Evolutionary conservation across 768 basidiomycete genomes (phyloP).

Genomic region (Hemileccinum rubropunctum): DNA sequence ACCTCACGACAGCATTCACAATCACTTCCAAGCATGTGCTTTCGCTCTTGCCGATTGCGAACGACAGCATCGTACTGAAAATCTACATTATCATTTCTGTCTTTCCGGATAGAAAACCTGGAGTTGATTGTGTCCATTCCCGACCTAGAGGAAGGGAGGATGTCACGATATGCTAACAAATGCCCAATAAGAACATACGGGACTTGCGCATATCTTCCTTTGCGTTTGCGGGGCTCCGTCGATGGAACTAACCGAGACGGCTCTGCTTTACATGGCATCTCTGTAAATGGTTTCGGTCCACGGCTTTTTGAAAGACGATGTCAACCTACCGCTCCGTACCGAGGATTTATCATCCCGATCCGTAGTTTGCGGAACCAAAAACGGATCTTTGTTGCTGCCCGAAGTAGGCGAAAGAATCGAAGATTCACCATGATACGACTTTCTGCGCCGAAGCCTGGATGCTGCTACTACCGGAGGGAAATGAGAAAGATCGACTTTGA

Average conservation of each 20-base stretch:
- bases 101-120: conserved; percentile 62
- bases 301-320: neutral
- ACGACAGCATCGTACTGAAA: conserved; percentile 80
- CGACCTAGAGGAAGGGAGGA: conserved; percentile 14
- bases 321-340: conserved; percentile 11
- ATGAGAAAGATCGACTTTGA: neutral
- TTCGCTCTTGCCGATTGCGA: conserved; percentile 59
- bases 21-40: conserved; percentile 67
- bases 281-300: conserved; percentile 8
- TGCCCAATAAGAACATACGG: conserved; percentile 27
- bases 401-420: conserved; percentile 6
- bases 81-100: conserved; percentile 58
- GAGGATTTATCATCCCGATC: neutral
- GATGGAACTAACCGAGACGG: conserved; percentile 3
- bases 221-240: conserved; percentile 45
- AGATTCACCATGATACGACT: conserved; percentile 17
- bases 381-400: conserved; percentile 8
- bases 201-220: conserved; percentile 54
- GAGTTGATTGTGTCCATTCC: conserved; percentile 54
- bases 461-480: neutral
- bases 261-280: conserved; percentile 10
- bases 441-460: conserved; percentile 11
- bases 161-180: neutral
- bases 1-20: conserved; percentile 81
- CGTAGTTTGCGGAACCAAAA: conserved; percentile 1